Base-by-base conservation (phyloP, 129 eudicot species). In the Erigeron canadensis region DNA sequence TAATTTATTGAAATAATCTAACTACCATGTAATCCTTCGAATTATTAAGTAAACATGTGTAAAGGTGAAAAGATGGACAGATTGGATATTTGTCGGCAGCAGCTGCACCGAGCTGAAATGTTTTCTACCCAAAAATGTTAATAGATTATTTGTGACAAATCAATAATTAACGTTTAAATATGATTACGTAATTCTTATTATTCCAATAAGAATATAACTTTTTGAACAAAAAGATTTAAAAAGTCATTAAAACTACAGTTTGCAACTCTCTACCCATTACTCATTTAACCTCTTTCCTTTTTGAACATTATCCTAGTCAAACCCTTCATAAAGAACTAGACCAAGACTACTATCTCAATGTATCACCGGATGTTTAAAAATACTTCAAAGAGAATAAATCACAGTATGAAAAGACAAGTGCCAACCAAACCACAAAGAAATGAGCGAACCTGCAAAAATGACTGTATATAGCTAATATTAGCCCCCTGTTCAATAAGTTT, bases 401-500 rank as follows among this genome's bases (percentile, higher is more conserved):
- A 38, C 39, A 13, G 4, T 45, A 46, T 28, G 65, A 70, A 66
- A 18, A 44, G 38, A 9, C 13, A 37, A 21, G 47, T 75, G 59
- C 18, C 18, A 21, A 43, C 40, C 22, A 55, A 55, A 7, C 56
- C 38, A 21, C 12, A 13, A n/a, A 65, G 63, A 57, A 45, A 79
- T 16, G 47, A 44, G 61, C 66, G 71, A 76, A 94, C 99, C 99
- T 94, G 97, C 81, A 94, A 48, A 64, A 76, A 67, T 41, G 86
- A 73, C 83, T 81, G 91, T 64, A 90, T 76, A 43, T 75, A 80
- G 45, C 78, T 82, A 77, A 81, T 83, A 77, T 70, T 84, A 58
- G 81, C 78, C 73, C 89, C 99, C 45, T 89, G 51, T 79, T 90
- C 97, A 51, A 94, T 82, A 70, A 94, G 87, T 74, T 90, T 94